A percentile compares a stretch with the other conserved stretches of the same genome.
phyloP scores from a whole-genome alignment of 768 basidiomycete genomes.

The Rhizopogon roseolus region DNA sequence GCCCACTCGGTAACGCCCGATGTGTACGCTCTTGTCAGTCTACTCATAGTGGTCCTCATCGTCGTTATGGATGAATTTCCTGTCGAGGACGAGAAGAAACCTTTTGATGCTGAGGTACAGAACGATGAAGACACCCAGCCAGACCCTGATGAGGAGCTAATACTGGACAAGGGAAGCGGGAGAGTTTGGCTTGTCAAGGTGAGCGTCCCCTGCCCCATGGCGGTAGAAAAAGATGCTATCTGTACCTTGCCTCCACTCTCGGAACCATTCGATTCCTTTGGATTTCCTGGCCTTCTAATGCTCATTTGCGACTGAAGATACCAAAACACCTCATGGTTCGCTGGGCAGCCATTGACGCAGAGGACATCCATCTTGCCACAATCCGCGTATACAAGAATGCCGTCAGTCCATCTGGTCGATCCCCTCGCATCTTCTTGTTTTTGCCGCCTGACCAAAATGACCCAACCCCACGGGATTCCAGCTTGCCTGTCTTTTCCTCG shows the following conservation, averaged over 20 bases:
- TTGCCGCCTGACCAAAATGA: conserved; percentile 54
- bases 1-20: too few species aligned
- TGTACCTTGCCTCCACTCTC: background rate
- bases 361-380: conserved; percentile 78
- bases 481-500: conserved; percentile 20
- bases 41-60: too few species aligned
- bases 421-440: conserved; percentile 62
- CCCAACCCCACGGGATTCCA: conserved; percentile 24
- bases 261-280: background rate
- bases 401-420: conserved; percentile 37
- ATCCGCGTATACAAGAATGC: conserved; percentile 70
- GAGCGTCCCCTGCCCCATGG: conserved; percentile 13
- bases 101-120: conserved; percentile 50
- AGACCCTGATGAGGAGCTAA: conserved; percentile 80
- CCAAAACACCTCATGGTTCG: conserved; percentile 83
- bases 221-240: background rate
- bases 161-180: conserved; percentile 70
- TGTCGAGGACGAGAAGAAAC: conserved; percentile 67
- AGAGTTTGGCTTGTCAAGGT: conserved; percentile 87
- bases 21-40: too few species aligned
- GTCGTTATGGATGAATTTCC: conserved; percentile 28
- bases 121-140: conserved; percentile 62
- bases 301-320: conserved; percentile 43
- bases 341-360: conserved; percentile 73
- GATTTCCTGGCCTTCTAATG: conserved; percentile 5